These are phyloP conservation scores for Astragalus membranaceus DNA, from an alignment of 306 rosid genomes.

Conservation along the genomic window DNA sequence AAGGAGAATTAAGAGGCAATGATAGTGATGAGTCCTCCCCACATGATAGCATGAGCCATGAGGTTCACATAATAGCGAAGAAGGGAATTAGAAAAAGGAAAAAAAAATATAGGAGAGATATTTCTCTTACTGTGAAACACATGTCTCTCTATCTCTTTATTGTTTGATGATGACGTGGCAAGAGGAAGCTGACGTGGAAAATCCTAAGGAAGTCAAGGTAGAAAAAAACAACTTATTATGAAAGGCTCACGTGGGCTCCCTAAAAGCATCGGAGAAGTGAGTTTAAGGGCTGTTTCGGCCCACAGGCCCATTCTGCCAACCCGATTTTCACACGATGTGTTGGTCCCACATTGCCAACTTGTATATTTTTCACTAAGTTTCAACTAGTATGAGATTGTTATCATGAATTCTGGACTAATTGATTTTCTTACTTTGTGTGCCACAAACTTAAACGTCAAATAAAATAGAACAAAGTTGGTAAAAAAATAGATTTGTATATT, in stretches of 20 bases:
- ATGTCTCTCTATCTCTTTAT: not conserved
- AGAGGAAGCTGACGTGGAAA: conserved; percentile 28
- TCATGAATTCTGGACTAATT: too few relatives aligned
- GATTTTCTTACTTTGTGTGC: too few relatives aligned
- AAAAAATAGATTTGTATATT: too few relatives aligned
- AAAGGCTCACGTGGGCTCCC: too few relatives aligned
- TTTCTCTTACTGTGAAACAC: not conserved
- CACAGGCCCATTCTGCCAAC: conserved; percentile 70
- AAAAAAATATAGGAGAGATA: not conserved
- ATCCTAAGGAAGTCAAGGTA: not conserved
- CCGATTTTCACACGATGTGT: conserved; percentile 24
- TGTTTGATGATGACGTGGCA: conserved; percentile 6
- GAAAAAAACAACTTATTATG: not conserved
- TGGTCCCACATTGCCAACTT: conserved; percentile 32
- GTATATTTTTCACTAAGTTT: not conserved
- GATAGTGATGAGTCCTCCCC: conserved; percentile 28
- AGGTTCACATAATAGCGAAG: conserved; percentile 20
- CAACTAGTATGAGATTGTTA: too few relatives aligned
- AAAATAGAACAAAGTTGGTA: too few relatives aligned
- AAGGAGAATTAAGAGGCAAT: not conserved
- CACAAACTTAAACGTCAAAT: too few relatives aligned
- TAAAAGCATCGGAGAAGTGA: not conserved
- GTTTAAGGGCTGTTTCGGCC: conserved; percentile 32
- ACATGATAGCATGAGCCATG: conserved; percentile 21
- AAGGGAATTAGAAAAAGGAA: not conserved